Percentiles rank a stretch among this genome's conserved stretches.
Conservation (phyloP, 768 basidiomycete species). For the Hygrocybe punicea region DNA sequence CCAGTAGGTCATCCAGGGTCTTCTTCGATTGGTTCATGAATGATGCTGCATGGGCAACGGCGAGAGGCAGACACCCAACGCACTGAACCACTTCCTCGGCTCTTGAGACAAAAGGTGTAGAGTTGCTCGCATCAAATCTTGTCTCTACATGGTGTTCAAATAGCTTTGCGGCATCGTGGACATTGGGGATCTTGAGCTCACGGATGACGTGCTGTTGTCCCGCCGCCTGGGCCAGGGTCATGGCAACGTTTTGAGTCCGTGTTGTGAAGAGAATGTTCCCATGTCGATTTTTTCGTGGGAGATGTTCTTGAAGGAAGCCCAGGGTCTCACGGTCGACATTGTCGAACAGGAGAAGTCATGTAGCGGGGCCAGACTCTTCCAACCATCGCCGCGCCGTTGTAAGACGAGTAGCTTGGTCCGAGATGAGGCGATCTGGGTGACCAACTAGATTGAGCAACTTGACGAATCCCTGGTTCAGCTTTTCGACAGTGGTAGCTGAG, state of each 20-base stretch:
- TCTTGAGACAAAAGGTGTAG: neutral
- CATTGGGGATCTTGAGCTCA: neutral
- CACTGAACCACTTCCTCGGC: neutral
- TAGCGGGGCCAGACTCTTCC: neutral
- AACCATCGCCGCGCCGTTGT: neutral
- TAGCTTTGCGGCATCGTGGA: neutral
- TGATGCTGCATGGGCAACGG: neutral
- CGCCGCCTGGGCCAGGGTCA: neutral
- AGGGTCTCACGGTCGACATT: neutral
- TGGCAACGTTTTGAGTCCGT: neutral
- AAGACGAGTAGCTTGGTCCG: neutral
- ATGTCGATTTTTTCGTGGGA: neutral
- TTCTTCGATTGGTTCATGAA: neutral
- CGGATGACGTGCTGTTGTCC: neutral
- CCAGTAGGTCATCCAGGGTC: neutral
- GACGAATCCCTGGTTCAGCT: neutral
- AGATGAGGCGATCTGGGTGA: no score
- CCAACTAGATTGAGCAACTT: neutral
- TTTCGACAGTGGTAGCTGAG: neutral
- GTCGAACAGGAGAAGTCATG: neutral
- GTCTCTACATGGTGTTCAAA: neutral
- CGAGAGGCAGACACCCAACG: neutral
- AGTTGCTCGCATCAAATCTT: no score
- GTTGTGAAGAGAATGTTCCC: conserved; percentile 1
- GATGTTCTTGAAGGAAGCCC: neutral